These are phyloP conservation scores for Penicillium corylophilum DNA, from an alignment of 2,329 filamentous ascomycete species.

Conservation along the genomic window DNA sequence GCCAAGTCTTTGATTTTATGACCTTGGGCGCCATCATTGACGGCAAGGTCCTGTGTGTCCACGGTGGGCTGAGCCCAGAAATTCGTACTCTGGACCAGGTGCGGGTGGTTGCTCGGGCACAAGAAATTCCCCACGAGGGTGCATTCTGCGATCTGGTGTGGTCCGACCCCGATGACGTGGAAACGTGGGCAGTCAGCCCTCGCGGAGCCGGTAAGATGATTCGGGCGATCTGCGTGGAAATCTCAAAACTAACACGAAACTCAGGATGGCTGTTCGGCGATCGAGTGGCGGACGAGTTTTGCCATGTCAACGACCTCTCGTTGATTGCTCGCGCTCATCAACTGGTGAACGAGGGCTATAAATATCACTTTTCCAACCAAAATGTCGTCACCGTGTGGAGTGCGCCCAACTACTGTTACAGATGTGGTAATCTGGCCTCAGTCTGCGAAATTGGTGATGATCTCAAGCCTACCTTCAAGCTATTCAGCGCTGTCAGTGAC, in stretches of 20 bases:
- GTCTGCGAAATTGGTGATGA: constrained; percentile 90
- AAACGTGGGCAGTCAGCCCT: constrained; percentile 68
- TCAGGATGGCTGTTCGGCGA: constrained; percentile 64
- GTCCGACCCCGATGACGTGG: constrained; percentile 71
- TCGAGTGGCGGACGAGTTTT: constrained; percentile 73
- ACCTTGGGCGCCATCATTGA: constrained; percentile 72
- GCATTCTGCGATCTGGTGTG: constrained; percentile 76
- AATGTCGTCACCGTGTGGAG: constrained; percentile 81
- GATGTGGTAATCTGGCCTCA: constrained; percentile 85
- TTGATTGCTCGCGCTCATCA: constrained; percentile 73
- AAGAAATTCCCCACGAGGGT: constrained; percentile 75
- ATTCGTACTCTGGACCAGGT: constrained; percentile 75
- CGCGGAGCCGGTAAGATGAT: constrained; percentile 60
- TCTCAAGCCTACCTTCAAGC: constrained; percentile 80
- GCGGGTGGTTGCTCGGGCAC: constrained; percentile 69
- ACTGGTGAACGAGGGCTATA: constrained; percentile 74
- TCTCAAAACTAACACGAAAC: background rate
- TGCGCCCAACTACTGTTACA: constrained; percentile 94
- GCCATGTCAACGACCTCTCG: constrained; percentile 70
- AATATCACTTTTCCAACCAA: constrained; percentile 93
- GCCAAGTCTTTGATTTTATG: constrained; percentile 75
- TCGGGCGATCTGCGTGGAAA: background rate
- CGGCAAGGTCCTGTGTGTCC: constrained; percentile 71
- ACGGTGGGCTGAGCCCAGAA: constrained; percentile 69
- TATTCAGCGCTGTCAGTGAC: constrained; percentile 49